Percentiles rank a stretch among this genome's conserved stretches.
These are phyloP conservation scores for Balansia obtecta DNA, from an alignment of 2,329 filamentous ascomycete genomes.

Conservation along the genomic window DNA sequence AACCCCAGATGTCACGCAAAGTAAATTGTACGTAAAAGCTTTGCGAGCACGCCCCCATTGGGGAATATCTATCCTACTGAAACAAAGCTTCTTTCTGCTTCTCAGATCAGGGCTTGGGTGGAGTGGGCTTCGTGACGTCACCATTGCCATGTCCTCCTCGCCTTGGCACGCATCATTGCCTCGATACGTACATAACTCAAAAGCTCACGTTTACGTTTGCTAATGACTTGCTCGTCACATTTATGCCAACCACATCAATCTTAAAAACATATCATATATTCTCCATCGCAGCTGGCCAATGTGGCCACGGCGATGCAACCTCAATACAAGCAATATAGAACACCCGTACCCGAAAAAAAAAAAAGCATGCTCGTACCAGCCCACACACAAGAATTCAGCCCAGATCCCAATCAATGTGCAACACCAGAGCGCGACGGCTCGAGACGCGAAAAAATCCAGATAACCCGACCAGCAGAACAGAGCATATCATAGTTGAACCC, in stretches of 20 bases:
- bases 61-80: neutral
- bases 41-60: neutral
- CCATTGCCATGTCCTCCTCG: conserved; percentile 5
- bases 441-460: conserved; percentile 18
- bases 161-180: conserved; percentile 1
- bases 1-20: neutral
- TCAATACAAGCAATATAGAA: conserved; percentile 11
- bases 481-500: conserved; percentile 19
- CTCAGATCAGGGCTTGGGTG: neutral
- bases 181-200: neutral
- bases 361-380: conserved; percentile 19
- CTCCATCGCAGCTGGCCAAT: conserved; percentile 20
- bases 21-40: neutral
- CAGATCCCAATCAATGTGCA: conserved; percentile 17
- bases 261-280: conserved; percentile 25
- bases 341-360: conserved; percentile 21
- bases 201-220: neutral
- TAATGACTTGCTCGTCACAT: too few species aligned
- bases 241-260: neutral
- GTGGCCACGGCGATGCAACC: conserved; percentile 19
- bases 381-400: conserved; percentile 11
- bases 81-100: neutral
- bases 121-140: conserved; percentile 9
- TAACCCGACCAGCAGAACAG: conserved; percentile 19
- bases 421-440: conserved; percentile 24